A percentile compares a stretch with the other conserved stretches of the same genome.
phyloP scores from a whole-genome alignment of 2,329 filamentous ascomycete genomes.

The Chaetomium globosum region DNA sequence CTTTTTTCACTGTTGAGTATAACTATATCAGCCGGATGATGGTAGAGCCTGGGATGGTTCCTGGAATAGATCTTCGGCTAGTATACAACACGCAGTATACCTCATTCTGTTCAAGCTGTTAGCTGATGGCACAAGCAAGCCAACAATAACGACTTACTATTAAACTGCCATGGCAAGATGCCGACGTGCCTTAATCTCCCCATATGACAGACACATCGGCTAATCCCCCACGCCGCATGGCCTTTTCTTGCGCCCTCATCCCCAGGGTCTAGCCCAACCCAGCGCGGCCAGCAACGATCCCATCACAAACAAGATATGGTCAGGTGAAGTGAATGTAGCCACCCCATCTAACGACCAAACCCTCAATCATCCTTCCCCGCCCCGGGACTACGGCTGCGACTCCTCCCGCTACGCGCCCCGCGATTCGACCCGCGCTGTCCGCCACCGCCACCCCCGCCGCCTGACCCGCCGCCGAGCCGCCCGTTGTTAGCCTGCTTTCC shows the following conservation, averaged over 20 bases:
- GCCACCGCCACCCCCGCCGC: constrained; percentile 42
- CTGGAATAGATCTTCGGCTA: background rate
- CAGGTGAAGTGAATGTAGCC: too few relatives aligned
- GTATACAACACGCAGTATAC: background rate
- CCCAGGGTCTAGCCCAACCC: background rate
- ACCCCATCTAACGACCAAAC: background rate
- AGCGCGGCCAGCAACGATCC: background rate
- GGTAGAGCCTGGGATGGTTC: background rate
- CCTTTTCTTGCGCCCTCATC: background rate
- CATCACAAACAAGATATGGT: too few relatives aligned
- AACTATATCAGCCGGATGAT: background rate
- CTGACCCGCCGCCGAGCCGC: constrained; percentile 33
- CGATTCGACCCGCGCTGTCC: constrained; percentile 47
- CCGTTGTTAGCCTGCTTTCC: constrained; percentile 50
- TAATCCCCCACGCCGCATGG: background rate
- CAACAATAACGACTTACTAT: constrained; percentile 22
- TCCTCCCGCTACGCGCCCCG: constrained; percentile 46
- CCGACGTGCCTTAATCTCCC: constrained; percentile 31
- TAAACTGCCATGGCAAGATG: constrained; percentile 26
- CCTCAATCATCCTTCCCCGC: constrained; percentile 33
- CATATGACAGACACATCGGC: constrained; percentile 31
- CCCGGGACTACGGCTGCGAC: constrained; percentile 53
- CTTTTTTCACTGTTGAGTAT: background rate
- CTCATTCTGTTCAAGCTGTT: background rate
- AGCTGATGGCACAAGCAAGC: background rate